These are phyloP conservation scores for Pleurotus eryngii DNA, from an alignment of 768 basidiomycete genomes.

Conservation along the genomic window DNA sequence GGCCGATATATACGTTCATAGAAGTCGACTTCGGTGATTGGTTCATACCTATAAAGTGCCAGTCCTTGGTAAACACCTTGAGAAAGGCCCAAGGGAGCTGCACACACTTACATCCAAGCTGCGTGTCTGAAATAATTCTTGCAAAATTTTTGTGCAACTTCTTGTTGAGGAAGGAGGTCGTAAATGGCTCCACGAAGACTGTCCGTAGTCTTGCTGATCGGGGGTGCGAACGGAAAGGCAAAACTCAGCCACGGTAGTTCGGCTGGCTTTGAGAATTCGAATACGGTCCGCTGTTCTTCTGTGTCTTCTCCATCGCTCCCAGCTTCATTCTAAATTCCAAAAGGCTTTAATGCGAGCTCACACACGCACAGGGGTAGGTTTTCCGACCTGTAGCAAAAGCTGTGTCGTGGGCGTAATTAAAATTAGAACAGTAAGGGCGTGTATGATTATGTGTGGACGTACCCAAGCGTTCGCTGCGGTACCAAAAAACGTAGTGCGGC, in stretches of 20 bases:
- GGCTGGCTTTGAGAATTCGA: constrained; percentile 39
- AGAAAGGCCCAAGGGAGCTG: no score
- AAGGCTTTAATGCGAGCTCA: no score
- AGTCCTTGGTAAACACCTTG: neutral
- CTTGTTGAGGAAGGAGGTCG: constrained; percentile 40
- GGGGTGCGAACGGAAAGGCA: constrained; percentile 54
- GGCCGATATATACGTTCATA: constrained; percentile 47
- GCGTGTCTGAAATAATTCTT: constrained; percentile 63
- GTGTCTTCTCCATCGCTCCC: constrained; percentile 1
- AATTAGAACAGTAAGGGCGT: constrained; percentile 1
- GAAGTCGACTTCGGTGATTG: constrained; percentile 59
- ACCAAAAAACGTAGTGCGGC: constrained; percentile 64
- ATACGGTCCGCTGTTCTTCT: constrained; percentile 29
- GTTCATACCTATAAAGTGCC: constrained; percentile 50
- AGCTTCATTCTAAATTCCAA: constrained; percentile 43
- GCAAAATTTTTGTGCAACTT: constrained; percentile 36
- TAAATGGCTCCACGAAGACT: constrained; percentile 42
- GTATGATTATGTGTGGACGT: constrained; percentile 20
- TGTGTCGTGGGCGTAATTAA: constrained; percentile 17
- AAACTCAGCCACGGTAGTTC: constrained; percentile 59
- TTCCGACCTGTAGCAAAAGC: constrained; percentile 63
- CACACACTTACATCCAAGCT: constrained; percentile 55
- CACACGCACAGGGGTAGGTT: no score
- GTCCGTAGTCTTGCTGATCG: constrained; percentile 39
- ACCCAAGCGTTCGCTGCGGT: constrained; percentile 70